Base-by-base conservation (phyloP, 202 grass and related monocot species). In the Schoenoplectus tabernaemontani region DNA sequence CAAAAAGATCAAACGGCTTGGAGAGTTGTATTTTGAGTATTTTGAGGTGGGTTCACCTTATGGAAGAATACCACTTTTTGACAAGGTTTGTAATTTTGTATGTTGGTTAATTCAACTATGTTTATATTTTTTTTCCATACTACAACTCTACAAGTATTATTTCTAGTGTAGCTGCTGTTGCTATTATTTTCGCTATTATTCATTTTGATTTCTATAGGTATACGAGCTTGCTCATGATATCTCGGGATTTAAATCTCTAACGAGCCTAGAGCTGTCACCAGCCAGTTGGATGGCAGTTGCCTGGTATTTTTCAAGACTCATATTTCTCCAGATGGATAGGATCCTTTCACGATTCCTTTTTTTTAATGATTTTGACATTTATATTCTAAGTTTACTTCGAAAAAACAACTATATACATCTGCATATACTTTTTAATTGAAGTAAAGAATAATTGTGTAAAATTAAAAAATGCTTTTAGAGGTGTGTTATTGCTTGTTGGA, bases 251-350 rank as follows among this genome's bases (percentile, higher is more conserved):
- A 51, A 36, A 79, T 87, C 88, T 72, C 39, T 87, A 5, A 86
- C 41, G 0, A 92, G 89, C 26, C 12, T 50, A 10, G 87, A 96
- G 28, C 84, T 96, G 15, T 96, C 87, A 68, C 80, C 90, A 9
- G 76, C 76, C 84, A 96, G 90, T 77, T 92, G 93, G 93, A 87
- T 92, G 72, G 86, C 87, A 7, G 66, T 92, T 78, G 88, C 87
- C 47, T 96, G 93, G 93, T 96, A 88, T 69, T 1, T 64, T 82
- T 65, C 7, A 30, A 12, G 6, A 24, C 13, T 37, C 7, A 44
- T 65, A 9, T 84, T 71, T 48, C 38, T 44, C n/a, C 66, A 42
- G 23, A 44, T n/a, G 36, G 32, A 47, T 61, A 75, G 22, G 19
- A 48, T 16, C 41, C 10, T 11, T 71, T 13, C 11, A 47, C 3